phyloP scores from a whole-genome alignment of 441 rosid genomes.

The Populus tomentosa region DNA sequence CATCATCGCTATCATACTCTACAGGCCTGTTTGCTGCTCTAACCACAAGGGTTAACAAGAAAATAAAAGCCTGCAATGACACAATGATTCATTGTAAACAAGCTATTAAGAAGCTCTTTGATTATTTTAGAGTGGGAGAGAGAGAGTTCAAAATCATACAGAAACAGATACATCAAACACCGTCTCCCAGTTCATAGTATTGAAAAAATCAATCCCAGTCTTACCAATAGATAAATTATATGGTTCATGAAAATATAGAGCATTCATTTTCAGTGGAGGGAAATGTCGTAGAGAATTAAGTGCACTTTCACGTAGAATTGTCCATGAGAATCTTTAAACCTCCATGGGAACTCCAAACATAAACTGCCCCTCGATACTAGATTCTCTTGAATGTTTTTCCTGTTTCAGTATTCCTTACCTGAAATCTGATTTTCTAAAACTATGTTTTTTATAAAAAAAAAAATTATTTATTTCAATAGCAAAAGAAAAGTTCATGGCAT shows the following conservation, averaged over 20 bases:
- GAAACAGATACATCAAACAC: neutral
- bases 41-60: conserved; percentile 75
- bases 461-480: neutral
- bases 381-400: neutral
- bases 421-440: neutral
- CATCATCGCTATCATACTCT: conserved; percentile 95
- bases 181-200: neutral
- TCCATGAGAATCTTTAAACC: neutral
- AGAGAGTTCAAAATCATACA: neutral
- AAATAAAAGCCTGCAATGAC: conserved; percentile 65
- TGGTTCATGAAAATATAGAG: neutral
- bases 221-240: neutral
- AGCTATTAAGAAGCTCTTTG: neutral
- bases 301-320: neutral
- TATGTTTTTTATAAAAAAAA: neutral
- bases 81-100: conserved; percentile 3
- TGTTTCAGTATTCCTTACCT: neutral
- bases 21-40: conserved; percentile 70
- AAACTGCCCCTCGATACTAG: neutral
- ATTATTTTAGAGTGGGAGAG: neutral
- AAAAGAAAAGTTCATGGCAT: neutral
- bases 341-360: neutral
- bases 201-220: neutral
- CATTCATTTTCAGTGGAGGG: neutral
- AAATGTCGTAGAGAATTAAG: neutral